phyloP scores from a whole-genome alignment of 192 early-diverging fungal genomes.

The Podila clonocystis region DNA sequence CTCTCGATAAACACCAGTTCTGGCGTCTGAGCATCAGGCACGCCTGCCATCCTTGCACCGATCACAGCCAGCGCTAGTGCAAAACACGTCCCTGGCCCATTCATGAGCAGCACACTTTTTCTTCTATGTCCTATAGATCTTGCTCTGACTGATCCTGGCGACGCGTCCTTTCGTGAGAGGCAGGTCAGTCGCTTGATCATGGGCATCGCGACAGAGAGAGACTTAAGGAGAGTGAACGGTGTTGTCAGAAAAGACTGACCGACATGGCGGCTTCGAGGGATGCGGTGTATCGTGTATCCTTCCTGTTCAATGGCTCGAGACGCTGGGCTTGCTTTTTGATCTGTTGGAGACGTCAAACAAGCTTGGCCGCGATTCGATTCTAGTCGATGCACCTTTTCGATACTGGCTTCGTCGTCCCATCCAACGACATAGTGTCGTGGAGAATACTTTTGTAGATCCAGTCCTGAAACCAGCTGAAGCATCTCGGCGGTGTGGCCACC shows the following conservation, averaged over 20 bases:
- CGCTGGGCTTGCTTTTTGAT: neutral
- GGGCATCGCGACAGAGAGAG: conserved; percentile 56
- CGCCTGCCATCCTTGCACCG: conserved; percentile 25
- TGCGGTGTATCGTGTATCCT: conserved; percentile 56
- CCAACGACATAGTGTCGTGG: conserved; percentile 82
- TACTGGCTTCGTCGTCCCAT: conserved; percentile 68
- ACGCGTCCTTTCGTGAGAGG: neutral
- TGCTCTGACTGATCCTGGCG: neutral
- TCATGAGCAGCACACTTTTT: conserved; percentile 36
- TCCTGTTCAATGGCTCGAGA: neutral
- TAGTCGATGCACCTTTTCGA: conserved; percentile 60
- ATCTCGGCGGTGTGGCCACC: conserved; percentile 97
- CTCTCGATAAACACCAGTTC: conserved; percentile 90
- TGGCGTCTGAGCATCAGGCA: conserved; percentile 30
- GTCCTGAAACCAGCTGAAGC: conserved; percentile 71
- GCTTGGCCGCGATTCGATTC: conserved; percentile 48
- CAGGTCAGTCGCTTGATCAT: conserved; percentile 34
- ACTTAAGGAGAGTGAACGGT: conserved; percentile 53
- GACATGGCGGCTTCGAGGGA: conserved; percentile 82
- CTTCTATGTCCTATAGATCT: neutral
- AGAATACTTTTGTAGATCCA: conserved; percentile 65
- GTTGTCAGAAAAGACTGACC: conserved; percentile 73
- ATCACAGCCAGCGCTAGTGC: conserved; percentile 42
- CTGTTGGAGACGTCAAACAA: conserved; percentile 6
- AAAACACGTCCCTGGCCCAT: conserved; percentile 45